phyloP scores from a whole-genome alignment of 139 green algal species.

The Picochlorum costavermella region DNA sequence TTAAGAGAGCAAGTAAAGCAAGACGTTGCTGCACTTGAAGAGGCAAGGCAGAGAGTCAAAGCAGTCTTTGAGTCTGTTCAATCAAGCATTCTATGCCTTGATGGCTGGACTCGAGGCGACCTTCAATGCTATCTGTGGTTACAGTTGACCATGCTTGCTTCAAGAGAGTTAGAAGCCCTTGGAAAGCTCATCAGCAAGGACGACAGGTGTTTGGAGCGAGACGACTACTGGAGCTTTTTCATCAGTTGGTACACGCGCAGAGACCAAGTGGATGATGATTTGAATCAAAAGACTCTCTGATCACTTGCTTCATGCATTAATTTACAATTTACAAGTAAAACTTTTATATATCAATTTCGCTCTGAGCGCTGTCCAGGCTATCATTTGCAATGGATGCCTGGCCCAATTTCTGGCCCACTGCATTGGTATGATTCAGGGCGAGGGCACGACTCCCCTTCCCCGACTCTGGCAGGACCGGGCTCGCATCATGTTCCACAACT shows the following conservation, averaged over 20 bases:
- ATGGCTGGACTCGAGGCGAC: not conserved
- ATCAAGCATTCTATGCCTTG: not conserved
- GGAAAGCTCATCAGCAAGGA: not conserved
- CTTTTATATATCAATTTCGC: too few relatives aligned
- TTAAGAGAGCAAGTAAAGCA: too few relatives aligned
- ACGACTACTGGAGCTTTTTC: not conserved
- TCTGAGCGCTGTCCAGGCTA: too few relatives aligned
- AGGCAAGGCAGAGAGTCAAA: not conserved
- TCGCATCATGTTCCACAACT: not conserved
- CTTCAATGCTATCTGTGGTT: not conserved
- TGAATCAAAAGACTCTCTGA: slow-evolving; percentile 10
- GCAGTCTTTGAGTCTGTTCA: not conserved
- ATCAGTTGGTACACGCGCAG: not conserved
- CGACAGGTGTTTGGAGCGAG: not conserved
- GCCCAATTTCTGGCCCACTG: too few relatives aligned
- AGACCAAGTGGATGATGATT: not conserved
- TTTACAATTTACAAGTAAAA: not conserved
- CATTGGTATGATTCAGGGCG: too few relatives aligned
- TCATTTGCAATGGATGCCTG: too few relatives aligned
- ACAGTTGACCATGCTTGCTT: not conserved
- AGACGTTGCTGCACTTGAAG: not conserved
- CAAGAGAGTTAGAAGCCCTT: not conserved
- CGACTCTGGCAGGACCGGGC: too few relatives aligned
- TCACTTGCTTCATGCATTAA: slow-evolving; percentile 1
- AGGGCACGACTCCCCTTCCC: too few relatives aligned